phyloP scores from a whole-genome alignment of 768 basidiomycete species.

The Myochromella boudieri region DNA sequence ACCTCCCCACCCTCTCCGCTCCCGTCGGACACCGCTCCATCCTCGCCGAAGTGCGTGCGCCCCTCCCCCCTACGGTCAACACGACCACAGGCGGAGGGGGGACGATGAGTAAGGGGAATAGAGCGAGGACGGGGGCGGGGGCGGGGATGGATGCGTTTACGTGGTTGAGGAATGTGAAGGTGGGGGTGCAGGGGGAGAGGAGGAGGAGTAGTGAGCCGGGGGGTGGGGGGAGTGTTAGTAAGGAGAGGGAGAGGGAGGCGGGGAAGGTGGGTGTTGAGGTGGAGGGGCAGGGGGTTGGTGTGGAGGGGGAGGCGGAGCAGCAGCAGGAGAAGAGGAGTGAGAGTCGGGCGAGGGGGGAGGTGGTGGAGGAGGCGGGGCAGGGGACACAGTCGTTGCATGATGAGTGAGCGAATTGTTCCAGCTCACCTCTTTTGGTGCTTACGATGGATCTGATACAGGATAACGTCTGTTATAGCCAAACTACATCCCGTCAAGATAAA shows the following conservation, averaged over 20 bases:
- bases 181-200: conserved; percentile 48
- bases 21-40: conserved; percentile 68
- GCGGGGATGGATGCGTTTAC: conserved; percentile 57
- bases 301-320: conserved; percentile 11
- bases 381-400: conserved; percentile 60
- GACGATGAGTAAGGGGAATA: conserved; percentile 50
- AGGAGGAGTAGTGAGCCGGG: conserved; percentile 58
- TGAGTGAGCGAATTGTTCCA: conserved; percentile 54
- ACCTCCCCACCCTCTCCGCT: conserved; percentile 55
- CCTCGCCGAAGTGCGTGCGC: conserved; percentile 67
- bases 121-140: conserved; percentile 46
- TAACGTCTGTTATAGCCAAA: conserved; percentile 69
- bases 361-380: conserved; percentile 25
- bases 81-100: conserved; percentile 28
- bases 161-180: conserved; percentile 75
- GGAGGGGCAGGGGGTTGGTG: conserved; percentile 16
- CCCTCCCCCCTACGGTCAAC: conserved; percentile 13
- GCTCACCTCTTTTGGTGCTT: not conserved
- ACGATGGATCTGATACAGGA: conserved; percentile 36
- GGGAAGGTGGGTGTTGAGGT: conserved; percentile 11
- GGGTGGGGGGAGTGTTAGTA: conserved; percentile 48
- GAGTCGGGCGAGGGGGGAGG: conserved; percentile 40
- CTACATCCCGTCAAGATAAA: conserved; percentile 71
- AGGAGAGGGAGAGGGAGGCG: conserved; percentile 31
- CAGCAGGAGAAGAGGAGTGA: conserved; percentile 44